phyloP scores from a whole-genome alignment of 306 rosid genomes.

The Lotus japonicus region DNA sequence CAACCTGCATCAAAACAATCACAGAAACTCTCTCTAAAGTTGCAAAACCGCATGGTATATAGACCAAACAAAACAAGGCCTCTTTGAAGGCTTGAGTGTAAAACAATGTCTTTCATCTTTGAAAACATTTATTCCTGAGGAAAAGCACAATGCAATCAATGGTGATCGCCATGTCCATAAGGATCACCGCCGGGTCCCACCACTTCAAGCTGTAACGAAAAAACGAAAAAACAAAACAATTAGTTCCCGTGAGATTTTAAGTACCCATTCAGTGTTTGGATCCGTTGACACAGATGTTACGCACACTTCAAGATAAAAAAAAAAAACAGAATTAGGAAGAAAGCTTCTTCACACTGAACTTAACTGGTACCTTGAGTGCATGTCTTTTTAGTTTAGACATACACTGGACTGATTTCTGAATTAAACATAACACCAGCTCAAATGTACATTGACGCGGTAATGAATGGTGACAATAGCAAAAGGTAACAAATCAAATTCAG shows the following conservation, averaged over 20 bases:
- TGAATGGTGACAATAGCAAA: neutral
- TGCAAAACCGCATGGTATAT: conserved; percentile 30
- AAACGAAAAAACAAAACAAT: conserved; percentile 21
- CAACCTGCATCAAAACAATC: conserved; percentile 39
- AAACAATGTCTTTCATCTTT: conserved; percentile 36
- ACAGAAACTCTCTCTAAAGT: conserved; percentile 31
- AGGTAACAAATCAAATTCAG: neutral
- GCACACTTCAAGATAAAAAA: too few relatives aligned
- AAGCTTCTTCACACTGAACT: too few relatives aligned
- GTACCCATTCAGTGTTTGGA: neutral
- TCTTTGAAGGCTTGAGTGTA: conserved; percentile 31
- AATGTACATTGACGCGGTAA: neutral
- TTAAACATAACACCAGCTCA: conserved; percentile 6
- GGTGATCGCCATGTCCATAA: conserved; percentile 64
- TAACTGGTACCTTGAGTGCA: too few relatives aligned
- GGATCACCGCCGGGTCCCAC: conserved; percentile 96
- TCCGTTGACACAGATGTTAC: too few relatives aligned
- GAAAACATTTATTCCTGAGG: conserved; percentile 45
- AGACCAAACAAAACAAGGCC: conserved; percentile 35
- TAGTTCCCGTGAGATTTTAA: neutral
- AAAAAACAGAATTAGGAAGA: too few relatives aligned
- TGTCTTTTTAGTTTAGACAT: too few relatives aligned
- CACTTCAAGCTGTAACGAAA: conserved; percentile 71
- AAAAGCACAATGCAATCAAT: conserved; percentile 39
- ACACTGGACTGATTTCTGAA: neutral